Evolutionary conservation across 2,329 filamentous ascomycete species (phyloP), one percentile per base, ranked within the genome.

Genomic region (Moelleriella libera): DNA sequence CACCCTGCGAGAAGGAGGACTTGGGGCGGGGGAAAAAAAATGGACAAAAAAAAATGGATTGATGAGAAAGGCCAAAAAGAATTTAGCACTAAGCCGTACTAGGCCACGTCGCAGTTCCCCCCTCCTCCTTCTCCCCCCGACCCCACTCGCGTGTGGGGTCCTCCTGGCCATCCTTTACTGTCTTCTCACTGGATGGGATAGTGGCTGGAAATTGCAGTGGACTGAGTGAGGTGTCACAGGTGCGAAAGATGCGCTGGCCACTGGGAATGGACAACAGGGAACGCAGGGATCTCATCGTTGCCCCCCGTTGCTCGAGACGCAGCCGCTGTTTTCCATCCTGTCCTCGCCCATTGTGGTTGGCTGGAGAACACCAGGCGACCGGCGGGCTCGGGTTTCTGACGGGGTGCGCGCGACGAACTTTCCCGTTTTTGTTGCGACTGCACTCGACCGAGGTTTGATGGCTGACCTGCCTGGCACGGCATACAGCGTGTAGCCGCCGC

Each of bases 131-230:
- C 34, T 37, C 34, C 34, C 34, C 34, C 34, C 8, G 12, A 37
- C 12, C 34, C 34, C 34, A 37, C 34, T 4, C 12, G 34, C 3
- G 8, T 37, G 34, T 37, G 34, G 34, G 34, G 12, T 12, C 34
- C 8, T 37, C 12, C 5, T 37, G 34, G 34, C 34, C 34, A 37
- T 37, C 34, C 34, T 8, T 37, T 12, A 4, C 34, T 12, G 12
- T 37, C 34, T 12, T 12, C 29, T 41, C 32, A 40, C 12, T 45
- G 39, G 39, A 37, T 21, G 30, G 7, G 45, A 12, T 46, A 29
- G 48, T 45, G 45, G 40, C 45, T 49, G 48, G 48, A 49, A 45
- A 49, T 49, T 49, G 45, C 48, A 49, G 48, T 49, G 45, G 48
- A 42, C 45, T 39, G 37, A 30, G 37, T 30, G 34, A 37, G 43